Base-by-base conservation (phyloP, 1,284 basidiomycete species). In the Microbotryum scabiosae region DNA sequence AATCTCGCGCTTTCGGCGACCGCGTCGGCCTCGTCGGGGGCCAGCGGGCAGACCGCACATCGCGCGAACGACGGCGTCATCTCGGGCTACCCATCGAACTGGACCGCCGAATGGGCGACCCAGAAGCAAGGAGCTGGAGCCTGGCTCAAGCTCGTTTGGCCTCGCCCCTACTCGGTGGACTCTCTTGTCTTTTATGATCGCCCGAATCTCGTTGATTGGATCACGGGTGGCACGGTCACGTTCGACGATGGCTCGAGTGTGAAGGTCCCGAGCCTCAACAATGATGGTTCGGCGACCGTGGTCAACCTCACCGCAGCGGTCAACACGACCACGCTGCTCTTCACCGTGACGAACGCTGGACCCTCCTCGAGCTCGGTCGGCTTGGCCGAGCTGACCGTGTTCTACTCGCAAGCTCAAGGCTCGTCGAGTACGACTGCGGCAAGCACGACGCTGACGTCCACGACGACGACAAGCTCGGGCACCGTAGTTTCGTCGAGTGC, bases 71-170 rank as follows among this genome's bases (percentile, higher is more conserved):
- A 66, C 26, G 62, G 62, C 20, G 46, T 62, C 36, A 36, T 62
- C 23, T 28, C 48, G 18, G 65, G 67, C 6, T 69, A 69, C 49
- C 63, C 46, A 23, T 56, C 53, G 1, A 62, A 67, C 36, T 43
- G 43, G 5, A 32, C 57, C 14, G 55, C 57, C 21, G 65, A 67
- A n/a, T 67, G 62, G 62, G 43, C 64, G 2, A 49, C 59, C 14
- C 36, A 45, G 26, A 54, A 47, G 21, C 25, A 59, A 44, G 46
- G 32, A 12, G 46, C 32, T 4, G 56, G 56, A 2, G 44, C 56
- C 0, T 58, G 55, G 36, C 4, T 54, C 47, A 46, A n/a, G n/a
- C 36, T 62, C 16, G 10, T 12, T 12, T 41, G 36, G 36, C 4
- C 36, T 10, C 9, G 25, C 9, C 1, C 7, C 51, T 52, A 52